Conservation (phyloP, 1,284 basidiomycete genomes). For the Naganishia liquefaciens region DNA sequence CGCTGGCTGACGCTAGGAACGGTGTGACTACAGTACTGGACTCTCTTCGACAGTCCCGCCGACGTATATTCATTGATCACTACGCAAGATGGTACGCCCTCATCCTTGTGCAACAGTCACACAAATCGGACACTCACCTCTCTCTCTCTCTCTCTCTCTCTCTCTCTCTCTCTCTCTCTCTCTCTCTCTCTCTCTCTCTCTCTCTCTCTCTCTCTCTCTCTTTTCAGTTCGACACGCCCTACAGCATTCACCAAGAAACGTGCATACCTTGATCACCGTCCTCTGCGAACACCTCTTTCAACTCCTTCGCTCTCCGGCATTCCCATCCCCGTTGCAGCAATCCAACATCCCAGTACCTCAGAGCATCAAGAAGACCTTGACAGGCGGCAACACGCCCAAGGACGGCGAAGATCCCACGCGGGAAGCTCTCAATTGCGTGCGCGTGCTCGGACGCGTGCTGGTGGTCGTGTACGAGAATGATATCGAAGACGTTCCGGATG, state of each 20-base stretch:
- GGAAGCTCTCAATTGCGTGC: slow-evolving; percentile 81
- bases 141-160: too few species aligned
- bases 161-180: too few species aligned
- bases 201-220: background rate
- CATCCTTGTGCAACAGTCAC: background rate
- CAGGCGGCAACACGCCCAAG: slow-evolving; percentile 60
- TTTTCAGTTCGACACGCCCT: slow-evolving; percentile 74
- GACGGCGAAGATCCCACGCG: slow-evolving; percentile 60
- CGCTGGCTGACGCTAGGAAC: background rate
- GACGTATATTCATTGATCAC: slow-evolving; percentile 86
- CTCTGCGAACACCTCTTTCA: slow-evolving; percentile 75
- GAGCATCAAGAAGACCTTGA: slow-evolving; percentile 13
- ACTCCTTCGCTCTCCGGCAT: slow-evolving; percentile 76
- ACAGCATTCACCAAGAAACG: slow-evolving; percentile 76
- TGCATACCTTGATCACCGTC: slow-evolving; percentile 75
- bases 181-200: too few species aligned
- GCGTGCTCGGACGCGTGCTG: slow-evolving; percentile 80
- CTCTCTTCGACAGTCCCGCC: slow-evolving; percentile 78
- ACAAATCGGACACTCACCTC: background rate
- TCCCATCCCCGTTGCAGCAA: slow-evolving; percentile 62
- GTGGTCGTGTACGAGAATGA: slow-evolving; percentile 83
- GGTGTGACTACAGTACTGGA: slow-evolving; percentile 64
- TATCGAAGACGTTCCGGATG: slow-evolving; percentile 53
- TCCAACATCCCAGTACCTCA: slow-evolving; percentile 61
- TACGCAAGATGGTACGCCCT: slow-evolving; percentile 72